Percentiles rank a stretch among this genome's conserved stretches.
phyloP scores from a whole-genome alignment of 164 flowering plant species.

The Sedum album region DNA sequence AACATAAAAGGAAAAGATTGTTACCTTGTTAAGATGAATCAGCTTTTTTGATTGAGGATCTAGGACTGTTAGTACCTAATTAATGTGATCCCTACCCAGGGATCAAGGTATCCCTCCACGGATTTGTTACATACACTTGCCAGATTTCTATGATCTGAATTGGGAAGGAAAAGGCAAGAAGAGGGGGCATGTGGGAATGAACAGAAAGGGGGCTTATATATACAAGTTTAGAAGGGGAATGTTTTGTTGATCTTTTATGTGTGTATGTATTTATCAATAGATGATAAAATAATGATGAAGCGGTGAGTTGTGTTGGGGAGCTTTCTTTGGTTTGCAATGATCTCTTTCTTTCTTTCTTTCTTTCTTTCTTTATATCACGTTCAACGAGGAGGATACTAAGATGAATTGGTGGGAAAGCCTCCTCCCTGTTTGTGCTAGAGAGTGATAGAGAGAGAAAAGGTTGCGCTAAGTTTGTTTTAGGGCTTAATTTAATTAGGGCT shows the following conservation, averaged over 20 bases:
- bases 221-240: not conserved
- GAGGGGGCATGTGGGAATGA: not conserved
- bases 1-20: too few species aligned
- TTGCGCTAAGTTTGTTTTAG: not conserved
- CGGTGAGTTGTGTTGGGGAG: not conserved
- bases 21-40: too few species aligned
- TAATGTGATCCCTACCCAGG: too few species aligned
- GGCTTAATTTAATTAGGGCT: constrained; percentile 1
- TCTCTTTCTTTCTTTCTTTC: constrained; percentile 11
- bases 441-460: not conserved
- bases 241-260: not conserved
- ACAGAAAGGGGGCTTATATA: not conserved
- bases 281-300: constrained; percentile 2
- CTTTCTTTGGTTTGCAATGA: constrained; percentile 4
- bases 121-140: too few species aligned
- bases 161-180: not conserved
- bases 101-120: too few species aligned
- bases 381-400: not conserved
- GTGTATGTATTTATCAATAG: not conserved
- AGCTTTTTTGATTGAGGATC: too few species aligned
- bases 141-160: not conserved
- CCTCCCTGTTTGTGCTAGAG: not conserved
- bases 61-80: too few species aligned
- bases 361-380: constrained; percentile 10
- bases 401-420: not conserved